Conservation (phyloP, 169 alveolate species). For the Cryptosporidium felis region DNA sequence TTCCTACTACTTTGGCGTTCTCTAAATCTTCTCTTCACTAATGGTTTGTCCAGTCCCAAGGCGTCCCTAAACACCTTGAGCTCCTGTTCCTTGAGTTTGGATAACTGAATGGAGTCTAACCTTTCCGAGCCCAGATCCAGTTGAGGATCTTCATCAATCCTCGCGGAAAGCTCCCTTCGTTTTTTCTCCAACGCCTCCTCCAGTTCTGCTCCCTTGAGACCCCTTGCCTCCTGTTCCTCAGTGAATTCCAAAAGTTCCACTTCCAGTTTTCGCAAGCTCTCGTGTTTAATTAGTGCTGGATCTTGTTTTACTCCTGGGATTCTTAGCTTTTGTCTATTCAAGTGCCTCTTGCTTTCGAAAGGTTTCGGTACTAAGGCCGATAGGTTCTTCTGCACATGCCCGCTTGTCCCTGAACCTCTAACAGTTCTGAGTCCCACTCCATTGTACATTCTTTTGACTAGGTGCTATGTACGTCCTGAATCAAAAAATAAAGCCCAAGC, state of each 20-base stretch:
- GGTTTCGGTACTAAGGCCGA: constrained; percentile 76
- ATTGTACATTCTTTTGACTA: constrained; percentile 80
- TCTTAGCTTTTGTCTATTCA: constrained; percentile 71
- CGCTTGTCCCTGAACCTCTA: constrained; percentile 90
- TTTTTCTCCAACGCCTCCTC: constrained; percentile 23
- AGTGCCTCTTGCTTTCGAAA: constrained; percentile 73
- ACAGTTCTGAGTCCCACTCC: constrained; percentile 88
- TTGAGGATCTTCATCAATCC: background rate
- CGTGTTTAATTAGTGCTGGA: constrained; percentile 82
- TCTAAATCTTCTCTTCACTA: background rate
- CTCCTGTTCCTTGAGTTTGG: constrained; percentile 72
- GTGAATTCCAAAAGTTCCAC: constrained; percentile 72
- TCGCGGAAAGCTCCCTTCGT: background rate
- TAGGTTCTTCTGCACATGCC: constrained; percentile 84
- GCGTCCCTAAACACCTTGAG: constrained; percentile 73
- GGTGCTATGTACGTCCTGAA: too few species aligned
- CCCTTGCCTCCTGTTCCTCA: constrained; percentile 36
- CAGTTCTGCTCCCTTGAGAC: constrained; percentile 23
- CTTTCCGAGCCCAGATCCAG: background rate
- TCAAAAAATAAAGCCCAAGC: too few species aligned
- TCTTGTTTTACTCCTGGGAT: constrained; percentile 69
- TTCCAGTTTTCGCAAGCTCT: constrained; percentile 82
- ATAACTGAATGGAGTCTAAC: background rate
- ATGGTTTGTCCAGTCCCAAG: constrained; percentile 6
- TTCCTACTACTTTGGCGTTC: too few species aligned